phyloP scores from a whole-genome alignment of 1,284 basidiomycete species.

The Thecaphora thlaspeos region DNA sequence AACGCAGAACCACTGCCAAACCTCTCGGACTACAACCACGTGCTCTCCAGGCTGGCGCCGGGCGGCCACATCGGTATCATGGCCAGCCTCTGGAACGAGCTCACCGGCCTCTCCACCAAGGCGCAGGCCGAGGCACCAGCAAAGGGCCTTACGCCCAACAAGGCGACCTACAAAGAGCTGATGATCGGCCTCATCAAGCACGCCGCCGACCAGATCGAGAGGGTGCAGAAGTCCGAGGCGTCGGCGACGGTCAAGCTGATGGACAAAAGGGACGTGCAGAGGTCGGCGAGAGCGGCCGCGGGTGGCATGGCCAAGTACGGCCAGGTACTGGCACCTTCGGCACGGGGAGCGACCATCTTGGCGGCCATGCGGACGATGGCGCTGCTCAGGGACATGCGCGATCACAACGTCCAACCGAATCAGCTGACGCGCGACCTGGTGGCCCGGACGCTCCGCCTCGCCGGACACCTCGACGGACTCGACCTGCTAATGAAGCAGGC shows the following conservation, averaged over 20 bases:
- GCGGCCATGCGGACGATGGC: conserved; percentile 34
- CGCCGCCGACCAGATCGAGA: conserved; percentile 33
- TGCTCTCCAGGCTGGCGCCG: conserved; percentile 31
- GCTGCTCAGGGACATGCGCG: conserved; percentile 42
- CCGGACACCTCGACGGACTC: conserved; percentile 45
- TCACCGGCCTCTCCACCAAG: conserved; percentile 14
- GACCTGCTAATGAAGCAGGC: conserved; percentile 37
- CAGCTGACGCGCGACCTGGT: conserved; percentile 46
- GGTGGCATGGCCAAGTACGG: conserved; percentile 18
- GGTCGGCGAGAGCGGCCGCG: conserved; percentile 20
- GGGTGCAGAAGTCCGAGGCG: conserved; percentile 25
- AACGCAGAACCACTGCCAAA: conserved; percentile 4
- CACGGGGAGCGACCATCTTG: conserved; percentile 29
- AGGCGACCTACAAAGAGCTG: conserved; percentile 38
- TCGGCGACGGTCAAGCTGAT: conserved; percentile 15
- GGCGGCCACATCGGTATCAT: conserved; percentile 42
- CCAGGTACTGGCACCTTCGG: conserved; percentile 26
- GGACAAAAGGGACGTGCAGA: conserved; percentile 22
- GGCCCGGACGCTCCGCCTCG: conserved; percentile 41
- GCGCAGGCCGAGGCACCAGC: conserved; percentile 1
- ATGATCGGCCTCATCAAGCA: conserved; percentile 47
- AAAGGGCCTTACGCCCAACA: conserved; percentile 18
- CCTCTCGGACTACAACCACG: conserved; percentile 42
- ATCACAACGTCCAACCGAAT: conserved; percentile 27
- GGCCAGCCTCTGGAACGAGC: conserved; percentile 41